Conservation (phyloP, 352 stramenopile genomes). For the Pythium insidiosum region DNA sequence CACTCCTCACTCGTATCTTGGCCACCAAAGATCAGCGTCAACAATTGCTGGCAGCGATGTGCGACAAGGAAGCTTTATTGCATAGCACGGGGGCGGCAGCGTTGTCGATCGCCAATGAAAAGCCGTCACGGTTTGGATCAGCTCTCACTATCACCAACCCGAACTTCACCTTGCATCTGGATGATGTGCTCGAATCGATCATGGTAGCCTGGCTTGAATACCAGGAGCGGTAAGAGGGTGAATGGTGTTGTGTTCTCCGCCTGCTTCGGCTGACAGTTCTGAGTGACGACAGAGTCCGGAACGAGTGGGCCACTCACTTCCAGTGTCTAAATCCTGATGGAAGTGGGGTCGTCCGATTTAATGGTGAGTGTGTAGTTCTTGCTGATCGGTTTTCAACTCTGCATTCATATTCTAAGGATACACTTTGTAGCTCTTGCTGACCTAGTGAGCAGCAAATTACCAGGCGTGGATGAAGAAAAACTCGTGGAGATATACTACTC, state of each 20-base stretch:
- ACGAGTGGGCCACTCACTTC: conserved; percentile 58
- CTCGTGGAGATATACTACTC: conserved; percentile 68
- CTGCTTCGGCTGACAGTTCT: too few relatives aligned
- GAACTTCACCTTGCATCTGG: conserved; percentile 29
- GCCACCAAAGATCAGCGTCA: conserved; percentile 38
- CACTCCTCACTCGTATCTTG: conserved; percentile 36
- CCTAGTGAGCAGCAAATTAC: conserved; percentile 46
- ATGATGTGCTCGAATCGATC: conserved; percentile 59
- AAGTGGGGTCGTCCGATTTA: conserved; percentile 49
- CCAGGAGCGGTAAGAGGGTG: conserved; percentile 46
- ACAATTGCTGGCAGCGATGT: conserved; percentile 20
- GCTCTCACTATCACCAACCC: not conserved
- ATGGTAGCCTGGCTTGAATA: conserved; percentile 70
- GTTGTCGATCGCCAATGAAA: too few relatives aligned
- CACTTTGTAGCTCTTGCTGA: conserved; percentile 34
- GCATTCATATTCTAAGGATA: not conserved
- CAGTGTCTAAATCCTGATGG: conserved; percentile 51
- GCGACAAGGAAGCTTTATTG: conserved; percentile 17
- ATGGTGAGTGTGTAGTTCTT: conserved; percentile 20
- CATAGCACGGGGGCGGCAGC: conserved; percentile 16
- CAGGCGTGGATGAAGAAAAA: conserved; percentile 29
- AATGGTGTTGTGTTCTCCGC: not conserved
- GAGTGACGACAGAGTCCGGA: conserved; percentile 43
- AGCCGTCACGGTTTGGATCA: too few relatives aligned
- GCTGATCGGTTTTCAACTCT: not conserved